Base-by-base conservation (phyloP, 2,329 filamentous ascomycete genomes). In the Cladophialophora chaetospira region DNA sequence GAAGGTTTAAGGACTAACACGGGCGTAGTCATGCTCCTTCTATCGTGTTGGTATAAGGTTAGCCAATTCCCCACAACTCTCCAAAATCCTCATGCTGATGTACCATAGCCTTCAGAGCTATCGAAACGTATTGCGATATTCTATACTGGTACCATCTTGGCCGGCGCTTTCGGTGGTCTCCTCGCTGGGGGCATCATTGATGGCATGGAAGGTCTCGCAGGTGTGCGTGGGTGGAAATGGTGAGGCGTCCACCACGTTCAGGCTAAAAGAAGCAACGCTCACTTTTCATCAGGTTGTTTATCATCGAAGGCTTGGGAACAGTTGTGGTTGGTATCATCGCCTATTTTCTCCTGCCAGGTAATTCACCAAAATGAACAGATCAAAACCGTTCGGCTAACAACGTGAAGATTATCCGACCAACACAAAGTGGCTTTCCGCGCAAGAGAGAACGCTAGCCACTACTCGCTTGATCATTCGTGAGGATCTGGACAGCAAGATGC, bases 41-140 rank as follows among this genome's bases (percentile, higher is more conserved):
- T 85, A 2, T 82, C 80, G 1, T 83, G 83, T 73, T 86, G 83
- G 82, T 87, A 86, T 60, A 82, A 81, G 55, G 73, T 80, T n/a
- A 76, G 52, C 28, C 19, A 42, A 21, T n/a, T 17, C 43, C 13
- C 6, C 13, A 25, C 40, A 19, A 29, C 21, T 42, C 10, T 33
- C 13, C 3, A 2, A 25, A 38, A 42, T n/a, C 26, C 13, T n/a
- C 29, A 8, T 46, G 29, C 23, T 53, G 42, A 53, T 26, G 11
- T 5, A 33, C 3, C 15, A 9, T 36, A 81, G 58, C 79, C 76
- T 46, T 76, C 79, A 11, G 55, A 58, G 25, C 42, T 58, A 2
- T 42, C 48, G 5, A 69, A 67, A 49, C 70, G 77, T 9, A 70
- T 73, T 38, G 72, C 75, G 3, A 65, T 79, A 1, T 74, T 77